Evolutionary conservation across 2,329 filamentous ascomycete genomes (phyloP).

Genomic region (Chaetomium globosum): DNA sequence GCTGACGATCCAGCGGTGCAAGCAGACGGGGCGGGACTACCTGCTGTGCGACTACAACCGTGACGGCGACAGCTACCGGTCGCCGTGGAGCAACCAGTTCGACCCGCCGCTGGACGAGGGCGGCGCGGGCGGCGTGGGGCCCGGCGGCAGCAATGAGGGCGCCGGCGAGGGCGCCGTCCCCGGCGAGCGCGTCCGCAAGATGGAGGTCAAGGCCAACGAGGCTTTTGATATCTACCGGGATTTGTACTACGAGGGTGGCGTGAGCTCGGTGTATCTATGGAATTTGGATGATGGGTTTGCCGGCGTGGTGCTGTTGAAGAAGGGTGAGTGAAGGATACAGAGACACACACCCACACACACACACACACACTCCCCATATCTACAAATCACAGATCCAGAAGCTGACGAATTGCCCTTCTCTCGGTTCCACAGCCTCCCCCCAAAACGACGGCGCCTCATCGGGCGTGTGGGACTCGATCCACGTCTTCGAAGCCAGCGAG

Average conservation of each 20-base stretch:
- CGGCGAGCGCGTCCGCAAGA: conserved; percentile 85
- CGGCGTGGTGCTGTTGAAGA: conserved; percentile 93
- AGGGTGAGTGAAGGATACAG: conserved; percentile 59
- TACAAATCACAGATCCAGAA: neutral
- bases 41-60: conserved; percentile 99
- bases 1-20: conserved; percentile 81
- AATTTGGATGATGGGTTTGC: conserved; percentile 97
- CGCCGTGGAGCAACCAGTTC: conserved; percentile 99
- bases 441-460: conserved; percentile 65
- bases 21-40: conserved; percentile 89
- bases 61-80: conserved; percentile 95
- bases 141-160: conserved; percentile 57
- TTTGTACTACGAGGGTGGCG: conserved; percentile 94
- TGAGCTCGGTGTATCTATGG: conserved; percentile 97
- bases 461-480: conserved; percentile 96
- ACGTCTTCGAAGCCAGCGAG: conserved; percentile 96
- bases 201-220: conserved; percentile 93
- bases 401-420: neutral
- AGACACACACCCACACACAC: too few species aligned
- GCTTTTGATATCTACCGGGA: conserved; percentile 97
- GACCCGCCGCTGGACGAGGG: conserved; percentile 79
- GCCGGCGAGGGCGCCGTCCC: conserved; percentile 81
- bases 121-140: conserved; percentile 56
- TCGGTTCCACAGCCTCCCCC: conserved; percentile 58
- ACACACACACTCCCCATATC: too few species aligned